Percentiles rank a stretch among this genome's conserved stretches.
Evolutionary conservation across 2,329 filamentous ascomycete genomes (phyloP).

Genomic region (Colletotrichum plurivorum): DNA sequence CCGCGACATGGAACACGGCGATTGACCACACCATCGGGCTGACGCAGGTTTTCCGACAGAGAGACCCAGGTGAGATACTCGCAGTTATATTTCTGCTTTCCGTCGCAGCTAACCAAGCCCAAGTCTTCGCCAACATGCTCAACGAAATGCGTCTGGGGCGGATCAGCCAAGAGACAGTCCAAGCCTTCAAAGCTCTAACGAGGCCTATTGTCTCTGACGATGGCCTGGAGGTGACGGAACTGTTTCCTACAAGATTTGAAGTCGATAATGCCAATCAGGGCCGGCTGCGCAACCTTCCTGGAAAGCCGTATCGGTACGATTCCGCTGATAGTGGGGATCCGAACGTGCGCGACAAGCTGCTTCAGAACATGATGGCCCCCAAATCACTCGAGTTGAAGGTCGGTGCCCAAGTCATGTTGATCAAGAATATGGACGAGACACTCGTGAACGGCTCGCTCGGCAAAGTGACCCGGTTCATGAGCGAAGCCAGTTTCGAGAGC

Average conservation of each 20-base stretch:
- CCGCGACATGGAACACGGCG: conserved; percentile 89
- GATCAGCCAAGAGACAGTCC: conserved; percentile 82
- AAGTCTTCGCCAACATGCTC: conserved; percentile 92
- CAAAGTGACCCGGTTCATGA: conserved; percentile 85
- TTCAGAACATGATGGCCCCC: conserved; percentile 95
- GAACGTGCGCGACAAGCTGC: conserved; percentile 79
- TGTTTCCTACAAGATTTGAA: conserved; percentile 92
- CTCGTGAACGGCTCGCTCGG: conserved; percentile 96
- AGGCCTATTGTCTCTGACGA: conserved; percentile 81
- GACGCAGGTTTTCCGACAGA: conserved; percentile 96
- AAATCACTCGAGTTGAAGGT: conserved; percentile 85
- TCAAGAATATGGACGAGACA: conserved; percentile 96
- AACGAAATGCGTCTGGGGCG: conserved; percentile 97
- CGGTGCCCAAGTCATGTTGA: conserved; percentile 98
- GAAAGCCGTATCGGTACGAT: conserved; percentile 77
- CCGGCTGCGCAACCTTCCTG: conserved; percentile 80
- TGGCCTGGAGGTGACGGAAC: conserved; percentile 85
- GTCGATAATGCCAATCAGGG: conserved; percentile 88
- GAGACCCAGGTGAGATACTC: conserved; percentile 74
- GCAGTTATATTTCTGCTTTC: background rate
- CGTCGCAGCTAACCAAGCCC: conserved; percentile 33
- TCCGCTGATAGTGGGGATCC: conserved; percentile 83
- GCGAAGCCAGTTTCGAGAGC: conserved; percentile 56
- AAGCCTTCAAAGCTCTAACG: conserved; percentile 80
- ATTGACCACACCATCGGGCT: conserved; percentile 97